These are phyloP conservation scores for Panaeolus cyanescens DNA, from an alignment of 768 basidiomycete genomes.

Conservation along the genomic window DNA sequence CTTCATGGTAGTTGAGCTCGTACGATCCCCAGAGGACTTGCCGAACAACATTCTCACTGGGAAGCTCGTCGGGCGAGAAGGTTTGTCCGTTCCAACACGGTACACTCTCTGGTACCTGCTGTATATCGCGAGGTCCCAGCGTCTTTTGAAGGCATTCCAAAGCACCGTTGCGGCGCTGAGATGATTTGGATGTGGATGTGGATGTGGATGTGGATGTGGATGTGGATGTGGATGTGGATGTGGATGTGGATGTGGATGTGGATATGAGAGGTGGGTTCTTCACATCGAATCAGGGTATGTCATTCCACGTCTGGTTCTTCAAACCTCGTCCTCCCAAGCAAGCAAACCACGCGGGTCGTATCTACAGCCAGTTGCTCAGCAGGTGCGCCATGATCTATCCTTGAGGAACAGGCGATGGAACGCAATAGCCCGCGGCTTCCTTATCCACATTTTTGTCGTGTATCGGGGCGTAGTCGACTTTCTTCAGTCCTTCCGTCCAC, in stretches of 20 bases:
- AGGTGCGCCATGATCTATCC: not conserved
- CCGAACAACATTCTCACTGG: not conserved
- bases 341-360: not conserved
- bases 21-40: slow-evolving; percentile 6
- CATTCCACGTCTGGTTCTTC: not conserved
- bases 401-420: not conserved
- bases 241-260: not conserved
- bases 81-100: not conserved
- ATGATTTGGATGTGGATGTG: not conserved
- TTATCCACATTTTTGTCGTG: not conserved
- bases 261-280: not conserved
- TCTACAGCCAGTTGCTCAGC: not conserved
- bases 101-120: too few species aligned
- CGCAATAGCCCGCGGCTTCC: not conserved
- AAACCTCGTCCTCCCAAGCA: not conserved
- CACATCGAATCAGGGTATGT: not conserved
- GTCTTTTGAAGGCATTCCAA: not conserved
- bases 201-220: too few species aligned
- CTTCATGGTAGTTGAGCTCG: slow-evolving; percentile 2
- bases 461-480: too few species aligned
- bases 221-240: too few species aligned
- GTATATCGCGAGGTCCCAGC: too few species aligned
- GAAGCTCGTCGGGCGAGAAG: not conserved
- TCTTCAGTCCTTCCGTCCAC: not conserved
- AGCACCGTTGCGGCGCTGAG: not conserved